Evolutionary conservation across 805 yeast genomes (phyloP), one percentile per base, ranked within the genome.

Genomic region (Nakazawaea ambrosiae): DNA sequence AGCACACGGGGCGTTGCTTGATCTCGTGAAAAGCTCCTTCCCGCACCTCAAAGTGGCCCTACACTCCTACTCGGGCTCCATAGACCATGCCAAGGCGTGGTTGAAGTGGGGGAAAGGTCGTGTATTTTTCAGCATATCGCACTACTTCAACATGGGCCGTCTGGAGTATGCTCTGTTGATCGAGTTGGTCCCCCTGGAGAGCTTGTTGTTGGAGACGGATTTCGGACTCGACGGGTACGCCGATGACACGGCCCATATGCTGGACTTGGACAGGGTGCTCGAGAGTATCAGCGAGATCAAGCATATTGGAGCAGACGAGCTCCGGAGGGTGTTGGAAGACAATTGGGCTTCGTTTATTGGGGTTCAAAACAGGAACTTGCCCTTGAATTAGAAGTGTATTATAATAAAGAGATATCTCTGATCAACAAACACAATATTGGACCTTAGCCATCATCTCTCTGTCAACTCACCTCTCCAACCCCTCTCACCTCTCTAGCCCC

Each of bases 1-100:
- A 48, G 75, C 83, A 9, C 89, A 83, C 42, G 86, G 88, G 0
- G 50, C 62, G 5, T 52, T 82, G 11, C 74, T 63, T 36, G 81
- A 78, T 12, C 38, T 52, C 1, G 59, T 76, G 4, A 51, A 28
- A 14, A 8, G 14, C 28, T 7, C 7, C 7, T 14, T 26, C n/a
- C 28, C 6, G 16, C 16, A 11, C 28, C 53, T 55, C 9, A 55
- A 70, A 3, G 57, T 88, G 1, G 75, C 85, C 27, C 64, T 92
- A 18, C 97, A 90, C 53, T 86, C 96, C 0, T 92, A 78, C 55
- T 75, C 87, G 6, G 97, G 97, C 1, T 80, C 95, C 2, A 44
- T 66, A 0, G 96, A 87, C 30, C 86, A 78, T 41, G 72, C 81
- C 12, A 52, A 61, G 37, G 37, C 63, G 30, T 73, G 81, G 67